Conservation (phyloP, 495 filamentous ascomycete genomes). For the Umbilicaria muhlenbergii region DNA sequence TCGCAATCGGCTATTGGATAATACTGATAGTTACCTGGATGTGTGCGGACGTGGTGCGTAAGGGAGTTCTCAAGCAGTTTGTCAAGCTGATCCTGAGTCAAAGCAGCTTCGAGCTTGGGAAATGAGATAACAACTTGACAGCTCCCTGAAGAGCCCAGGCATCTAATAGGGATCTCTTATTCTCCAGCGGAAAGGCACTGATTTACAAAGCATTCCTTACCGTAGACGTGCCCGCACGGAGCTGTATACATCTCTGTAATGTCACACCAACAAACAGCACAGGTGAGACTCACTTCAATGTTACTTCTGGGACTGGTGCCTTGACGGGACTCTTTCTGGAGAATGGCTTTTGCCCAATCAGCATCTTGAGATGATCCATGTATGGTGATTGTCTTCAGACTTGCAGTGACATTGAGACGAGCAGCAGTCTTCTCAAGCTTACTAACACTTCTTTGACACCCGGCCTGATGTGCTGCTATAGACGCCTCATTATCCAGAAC, state of each 20-base stretch:
- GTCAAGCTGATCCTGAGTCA: conserved; percentile 23
- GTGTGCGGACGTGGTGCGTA: conserved; percentile 13
- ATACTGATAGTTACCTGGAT: conserved; percentile 16
- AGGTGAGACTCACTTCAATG: conserved; percentile 2
- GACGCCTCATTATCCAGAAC: conserved; percentile 1
- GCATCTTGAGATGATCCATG: not conserved
- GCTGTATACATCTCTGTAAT: conserved; percentile 7
- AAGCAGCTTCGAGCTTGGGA: conserved; percentile 13
- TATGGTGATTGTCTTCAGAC: conserved; percentile 8
- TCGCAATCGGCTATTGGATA: conserved; percentile 23
- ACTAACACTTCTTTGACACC: conserved; percentile 2
- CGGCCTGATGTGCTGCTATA: not conserved
- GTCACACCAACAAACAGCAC: conserved; percentile 20
- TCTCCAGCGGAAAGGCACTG: conserved; percentile 13
- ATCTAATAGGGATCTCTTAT: conserved; percentile 17
- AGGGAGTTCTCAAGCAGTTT: conserved; percentile 18
- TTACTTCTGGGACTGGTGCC: not conserved
- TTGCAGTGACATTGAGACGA: conserved; percentile 4
- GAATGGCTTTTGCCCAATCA: not conserved
- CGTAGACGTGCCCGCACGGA: conserved; percentile 23
- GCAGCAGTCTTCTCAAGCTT: conserved; percentile 6
- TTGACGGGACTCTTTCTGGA: not conserved
- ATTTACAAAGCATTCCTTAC: conserved; percentile 18
- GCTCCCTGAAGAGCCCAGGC: conserved; percentile 11
- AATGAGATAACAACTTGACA: conserved; percentile 10